Percentiles rank a stretch among this genome's conserved stretches.
phyloP scores from a whole-genome alignment of 768 basidiomycete species.

The Leccinum subgranulosum region DNA sequence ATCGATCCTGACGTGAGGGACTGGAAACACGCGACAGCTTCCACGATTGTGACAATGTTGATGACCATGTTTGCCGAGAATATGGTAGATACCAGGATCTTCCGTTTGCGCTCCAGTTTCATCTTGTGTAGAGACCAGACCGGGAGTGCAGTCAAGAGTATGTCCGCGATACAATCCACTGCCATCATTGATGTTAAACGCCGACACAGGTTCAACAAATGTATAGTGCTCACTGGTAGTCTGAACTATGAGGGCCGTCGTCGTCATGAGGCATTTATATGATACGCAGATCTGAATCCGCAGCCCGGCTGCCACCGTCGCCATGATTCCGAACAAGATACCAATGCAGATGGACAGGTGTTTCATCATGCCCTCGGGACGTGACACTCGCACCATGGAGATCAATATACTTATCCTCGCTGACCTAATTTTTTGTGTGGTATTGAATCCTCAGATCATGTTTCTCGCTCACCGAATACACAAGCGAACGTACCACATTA shows the following conservation, averaged over 20 bases:
- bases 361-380: constrained; percentile 13
- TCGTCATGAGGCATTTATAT: constrained; percentile 6
- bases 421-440: constrained; percentile 13
- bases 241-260: constrained; percentile 12
- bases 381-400: constrained; percentile 21
- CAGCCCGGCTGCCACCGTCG: background rate
- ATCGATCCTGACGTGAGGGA: constrained; percentile 8
- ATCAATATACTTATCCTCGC: constrained; percentile 24
- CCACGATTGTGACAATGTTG: constrained; percentile 15
- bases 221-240: constrained; percentile 17
- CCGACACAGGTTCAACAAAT: background rate
- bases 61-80: constrained; percentile 25
- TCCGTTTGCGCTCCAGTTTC: constrained; percentile 14
- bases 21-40: constrained; percentile 8
- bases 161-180: constrained; percentile 23
- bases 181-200: background rate
- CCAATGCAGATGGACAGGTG: constrained; percentile 7
- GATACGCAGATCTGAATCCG: constrained; percentile 12
- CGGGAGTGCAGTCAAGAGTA: constrained; percentile 20
- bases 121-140: constrained; percentile 13
- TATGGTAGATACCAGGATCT: constrained; percentile 15
- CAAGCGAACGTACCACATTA: constrained; percentile 14
- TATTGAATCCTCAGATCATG: background rate
- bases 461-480: background rate
- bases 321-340: constrained; percentile 15